A percentile compares a stretch with the other conserved stretches of the same genome.
These are phyloP conservation scores for Kluyveromyces nonfermentans DNA, from an alignment of 805 yeast genomes.

Conservation along the genomic window DNA sequence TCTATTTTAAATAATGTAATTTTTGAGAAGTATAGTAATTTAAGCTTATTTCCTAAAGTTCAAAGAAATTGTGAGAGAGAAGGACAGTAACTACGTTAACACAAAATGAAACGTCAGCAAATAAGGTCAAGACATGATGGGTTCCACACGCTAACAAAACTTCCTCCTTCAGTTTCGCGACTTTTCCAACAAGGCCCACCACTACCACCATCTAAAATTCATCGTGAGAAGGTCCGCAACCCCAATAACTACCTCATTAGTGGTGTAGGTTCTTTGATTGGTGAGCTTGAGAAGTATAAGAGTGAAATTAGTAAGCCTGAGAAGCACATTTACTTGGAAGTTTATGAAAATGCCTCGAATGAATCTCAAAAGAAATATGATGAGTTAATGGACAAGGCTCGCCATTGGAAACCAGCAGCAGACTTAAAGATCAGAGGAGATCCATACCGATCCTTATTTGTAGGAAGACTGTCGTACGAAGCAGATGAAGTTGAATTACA, in stretches of 20 bases:
- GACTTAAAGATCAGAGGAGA: conserved; percentile 52
- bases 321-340: conserved; percentile 19
- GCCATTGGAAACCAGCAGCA: conserved; percentile 43
- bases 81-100: not conserved
- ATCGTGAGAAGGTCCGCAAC: not conserved
- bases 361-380: conserved; percentile 16
- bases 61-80: no score
- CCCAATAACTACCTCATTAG: not conserved
- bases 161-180: conserved; percentile 32
- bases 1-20: no score
- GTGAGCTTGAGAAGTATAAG: conserved; percentile 21
- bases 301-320: conserved; percentile 22
- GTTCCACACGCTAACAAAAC: conserved; percentile 27
- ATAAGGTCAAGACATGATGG: not conserved
- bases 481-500: conserved; percentile 62
- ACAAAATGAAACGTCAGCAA: not conserved
- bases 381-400: conserved; percentile 29
- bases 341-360: conserved; percentile 17
- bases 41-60: no score
- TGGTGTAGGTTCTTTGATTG: not conserved
- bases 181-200: conserved; percentile 48
- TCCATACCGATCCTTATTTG: conserved; percentile 70
- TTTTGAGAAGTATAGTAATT: no score
- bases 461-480: conserved; percentile 59
- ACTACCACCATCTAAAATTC: conserved; percentile 31